Conservation (phyloP, 83 land plant genomes). For the Thuja plicata region DNA sequence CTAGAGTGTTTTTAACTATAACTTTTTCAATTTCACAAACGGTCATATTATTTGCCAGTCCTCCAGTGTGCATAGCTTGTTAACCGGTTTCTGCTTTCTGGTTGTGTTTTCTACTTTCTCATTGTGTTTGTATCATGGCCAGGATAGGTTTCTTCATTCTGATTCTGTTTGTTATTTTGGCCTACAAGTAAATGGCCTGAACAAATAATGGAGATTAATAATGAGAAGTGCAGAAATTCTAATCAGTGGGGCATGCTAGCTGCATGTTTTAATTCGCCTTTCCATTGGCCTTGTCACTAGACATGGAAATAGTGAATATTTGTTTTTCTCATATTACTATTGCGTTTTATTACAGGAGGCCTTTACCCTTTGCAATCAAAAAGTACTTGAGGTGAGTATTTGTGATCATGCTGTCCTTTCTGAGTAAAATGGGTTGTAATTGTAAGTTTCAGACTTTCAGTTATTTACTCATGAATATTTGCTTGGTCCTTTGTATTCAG, state of each 20-base stretch:
- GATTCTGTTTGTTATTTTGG: not conserved
- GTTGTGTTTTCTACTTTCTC: not conserved
- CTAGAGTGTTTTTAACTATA: not conserved
- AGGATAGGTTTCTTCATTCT: not conserved
- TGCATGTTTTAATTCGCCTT: not conserved
- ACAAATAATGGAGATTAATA: not conserved
- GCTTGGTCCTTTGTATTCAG: conserved; percentile 24
- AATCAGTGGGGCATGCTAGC: not conserved
- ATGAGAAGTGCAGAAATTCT: not conserved
- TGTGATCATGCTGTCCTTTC: not conserved
- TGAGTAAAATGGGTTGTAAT: not conserved
- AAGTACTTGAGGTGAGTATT: conserved; percentile 68
- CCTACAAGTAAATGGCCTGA: not conserved
- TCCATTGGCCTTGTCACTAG: not conserved
- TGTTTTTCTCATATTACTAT: not conserved
- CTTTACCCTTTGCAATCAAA: conserved; percentile 77
- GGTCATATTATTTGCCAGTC: not conserved
- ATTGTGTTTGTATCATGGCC: not conserved
- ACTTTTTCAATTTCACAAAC: not conserved
- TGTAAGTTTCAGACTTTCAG: not conserved
- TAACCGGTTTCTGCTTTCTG: not conserved
- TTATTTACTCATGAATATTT: not conserved
- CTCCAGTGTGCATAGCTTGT: not conserved
- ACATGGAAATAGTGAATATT: not conserved
- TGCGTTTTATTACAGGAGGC: conserved; percentile 65